Base-by-base conservation (phyloP, 2,329 filamentous ascomycete species). In the Penicillium sp. region DNA sequence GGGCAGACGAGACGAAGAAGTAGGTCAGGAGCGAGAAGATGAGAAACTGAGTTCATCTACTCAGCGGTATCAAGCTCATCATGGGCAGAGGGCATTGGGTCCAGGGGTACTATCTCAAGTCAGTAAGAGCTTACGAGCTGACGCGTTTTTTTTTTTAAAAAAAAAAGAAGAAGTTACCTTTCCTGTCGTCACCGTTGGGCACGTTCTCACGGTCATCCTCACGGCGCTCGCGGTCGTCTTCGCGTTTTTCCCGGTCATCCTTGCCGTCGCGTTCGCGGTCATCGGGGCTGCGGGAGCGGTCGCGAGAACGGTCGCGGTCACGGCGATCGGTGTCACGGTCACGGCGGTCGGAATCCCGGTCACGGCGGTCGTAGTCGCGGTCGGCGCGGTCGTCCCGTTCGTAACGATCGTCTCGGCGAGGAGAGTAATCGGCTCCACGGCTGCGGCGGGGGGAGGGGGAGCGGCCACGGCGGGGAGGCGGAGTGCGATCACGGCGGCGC, bases 51-150 rank as follows among this genome's bases (percentile, higher is more conserved):
- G 54, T 59, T 50, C 61, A 73, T 70, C 74, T 81, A 86, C 79
- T 97, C 94, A 69, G 92, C 93, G 71, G 94, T 92, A 75, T 99
- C 94, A 72, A 97, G 85, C 71, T 99, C 94, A 74, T 99, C 94
- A 70, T 96, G 91, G 66, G 86, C 88, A 60, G 90, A 87, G 60
- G 90, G 86, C 64, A 91, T 89, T 67, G 90, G 91, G 64, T 95
- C 91, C 67, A 88, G 79, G 71, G 84, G 73, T 65, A 75, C 78
- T 76, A 65, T 18, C 18, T 14, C n/a, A 34, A 31, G 29, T 54
- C 39, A 54, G 52, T 32, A 31, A 50, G 45, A 13, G 5, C n/a
- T 38, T 16, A 22, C 11, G 31, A 24, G 40, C 11, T 6, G 16
- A n/a, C n/a, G 34, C 24, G 18, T 18, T 18, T 18, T 18, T 18